phyloP scores from a whole-genome alignment of 352 stramenopile genomes.

The Pythium oligandrum region DNA sequence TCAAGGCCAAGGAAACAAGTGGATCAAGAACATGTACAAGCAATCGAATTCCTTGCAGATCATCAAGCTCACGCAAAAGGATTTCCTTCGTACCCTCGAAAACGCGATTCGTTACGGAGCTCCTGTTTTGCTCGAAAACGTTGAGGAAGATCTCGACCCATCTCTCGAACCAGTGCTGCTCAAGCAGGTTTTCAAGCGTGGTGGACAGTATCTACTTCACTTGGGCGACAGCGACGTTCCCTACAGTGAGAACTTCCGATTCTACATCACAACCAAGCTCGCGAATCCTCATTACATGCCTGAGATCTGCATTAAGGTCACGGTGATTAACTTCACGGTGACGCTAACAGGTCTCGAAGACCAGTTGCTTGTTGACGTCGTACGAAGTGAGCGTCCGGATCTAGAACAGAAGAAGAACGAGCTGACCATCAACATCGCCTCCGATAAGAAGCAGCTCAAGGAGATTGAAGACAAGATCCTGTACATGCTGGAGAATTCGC shows the following conservation, averaged over 20 bases:
- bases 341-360: slow-evolving; percentile 90
- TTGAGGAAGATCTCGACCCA: slow-evolving; percentile 92
- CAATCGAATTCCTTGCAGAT: slow-evolving; percentile 71
- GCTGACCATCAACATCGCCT: slow-evolving; percentile 89
- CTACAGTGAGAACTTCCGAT: slow-evolving; percentile 90
- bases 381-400: slow-evolving; percentile 89
- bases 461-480: slow-evolving; percentile 95
- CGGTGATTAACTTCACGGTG: slow-evolving; percentile 94
- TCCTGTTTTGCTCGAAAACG: slow-evolving; percentile 91
- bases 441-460: slow-evolving; percentile 91
- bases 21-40: slow-evolving; percentile 93
- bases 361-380: slow-evolving; percentile 91
- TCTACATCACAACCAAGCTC: slow-evolving; percentile 94
- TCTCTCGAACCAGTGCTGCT: slow-evolving; percentile 90
- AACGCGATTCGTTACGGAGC: slow-evolving; percentile 90
- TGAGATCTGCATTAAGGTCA: slow-evolving; percentile 94
- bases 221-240: slow-evolving; percentile 91
- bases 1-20: slow-evolving; percentile 92
- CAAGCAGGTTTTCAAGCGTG: slow-evolving; percentile 93
- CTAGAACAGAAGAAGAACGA: slow-evolving; percentile 91
- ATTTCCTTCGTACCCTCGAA: slow-evolving; percentile 90
- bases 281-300: slow-evolving; percentile 94
- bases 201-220: slow-evolving; percentile 84
- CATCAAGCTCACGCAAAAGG: slow-evolving; percentile 91
- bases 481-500: slow-evolving; percentile 90